Base-by-base conservation (phyloP, 164 flowering plant genomes). In the grape (Vitis vinifera) region DNA sequence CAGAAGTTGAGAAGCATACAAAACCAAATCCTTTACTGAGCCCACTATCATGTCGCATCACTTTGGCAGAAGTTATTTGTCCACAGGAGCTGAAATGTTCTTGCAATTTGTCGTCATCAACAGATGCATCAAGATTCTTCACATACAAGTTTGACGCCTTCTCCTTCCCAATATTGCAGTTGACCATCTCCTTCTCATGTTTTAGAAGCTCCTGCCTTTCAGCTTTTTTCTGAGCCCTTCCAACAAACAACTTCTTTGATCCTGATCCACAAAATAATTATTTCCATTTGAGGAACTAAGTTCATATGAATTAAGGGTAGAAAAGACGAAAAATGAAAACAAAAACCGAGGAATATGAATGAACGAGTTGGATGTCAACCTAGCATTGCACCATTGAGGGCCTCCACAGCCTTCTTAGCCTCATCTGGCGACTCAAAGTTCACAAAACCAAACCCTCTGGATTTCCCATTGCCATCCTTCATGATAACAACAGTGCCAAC, bases 381-480 rank as follows among this genome's bases (percentile, higher is more conserved):
- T 2, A 82, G 47, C 55, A 52, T 44, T 71, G 76, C 17, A 29
- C 84, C 90, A 76, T 87, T 85, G 78, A 83, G 55, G 68, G 73
- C 74, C 49, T 77, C 83, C 49, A 76, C 27, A 23, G 90, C 87
- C 47, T 66, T 78, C 67, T 52, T 76, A 16, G 90, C 90, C 10
- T 69, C 81, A 58, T 82, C 80, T 61, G 79, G 68, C 15, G 69
- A 62, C 59, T 77, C 75, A 66, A 85, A 85, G 65, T 72, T 75
- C 23, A 87, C 80, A 70, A 83, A 87, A 13, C 90, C 88, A 76
- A 76, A 87, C 10, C 88, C 88, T 71, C 44, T 83, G 58, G 90
- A 82, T 10, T 70, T 81, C 27, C 90, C 88, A 3, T 65, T 55
- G 3, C 10, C n/a, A 59, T 85, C 81, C 65, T 74, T 87, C 80